Evolutionary conservation across 257 asterid genomes (phyloP), one percentile per base, ranked within the genome.

Genomic region (Galeopsis tetrahit): DNA sequence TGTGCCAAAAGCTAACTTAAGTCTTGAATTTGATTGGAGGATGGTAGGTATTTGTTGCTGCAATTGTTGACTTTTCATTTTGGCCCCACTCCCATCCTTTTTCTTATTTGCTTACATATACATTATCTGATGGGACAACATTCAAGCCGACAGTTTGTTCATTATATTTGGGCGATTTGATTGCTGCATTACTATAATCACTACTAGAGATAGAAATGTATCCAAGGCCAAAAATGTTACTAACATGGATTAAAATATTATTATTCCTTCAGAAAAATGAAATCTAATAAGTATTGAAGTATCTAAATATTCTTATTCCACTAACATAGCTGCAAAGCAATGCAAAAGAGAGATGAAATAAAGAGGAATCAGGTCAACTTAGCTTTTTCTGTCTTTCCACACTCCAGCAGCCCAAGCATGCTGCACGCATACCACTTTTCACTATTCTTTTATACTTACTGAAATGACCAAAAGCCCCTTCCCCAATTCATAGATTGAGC

Each of bases 61-160:
- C 63, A 77, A 67, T 77, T 72, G 36, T 66, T 77, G 82, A 77
- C 81, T 72, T 77, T 72, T 11, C 61, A 2, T 3, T 15, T 14
- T 76, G 81, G 74, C 77, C 67, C 2, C 21, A 4, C 11, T 13
- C 28, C 4, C 14, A 8, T 11, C 32, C 3, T 51, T 40, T 40
- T 35, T 11, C 11, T 36, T 58, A 48, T 43, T 69, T 76, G 49
- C 49, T 70, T 64, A 77, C 62, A 44, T 70, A 63, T 64, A 77
- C 62, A 44, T 70, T 70, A 70, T 76, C 77, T 73, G 58, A 70
- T 51, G 15, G 71, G 43, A 52, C 53, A 77, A 64, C 51, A 63
- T 63, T 64, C 66, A 64, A 46, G 65, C 56, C 70, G 66, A 80
- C 77, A 62, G 52, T 44, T 77, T 56, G 34, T 51, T 76, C 38